Base-by-base conservation (phyloP, 2,329 filamentous ascomycete genomes). In the Didymella pinodella region DNA sequence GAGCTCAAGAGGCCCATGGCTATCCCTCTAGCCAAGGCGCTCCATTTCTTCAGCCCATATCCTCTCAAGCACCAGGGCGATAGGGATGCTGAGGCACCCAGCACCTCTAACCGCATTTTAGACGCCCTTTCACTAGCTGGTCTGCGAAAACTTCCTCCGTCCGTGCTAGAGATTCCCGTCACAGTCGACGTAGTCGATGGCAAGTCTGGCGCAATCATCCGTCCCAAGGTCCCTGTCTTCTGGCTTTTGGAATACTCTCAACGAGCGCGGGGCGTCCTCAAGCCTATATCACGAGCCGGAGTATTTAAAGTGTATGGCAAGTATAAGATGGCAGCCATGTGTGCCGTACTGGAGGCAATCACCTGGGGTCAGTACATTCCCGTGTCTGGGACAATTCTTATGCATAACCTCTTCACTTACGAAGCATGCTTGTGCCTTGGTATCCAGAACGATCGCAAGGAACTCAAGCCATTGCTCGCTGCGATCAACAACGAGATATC, bases 361-460 rank as follows among this genome's bases (percentile, higher is more conserved):
- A 31, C 20, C 2, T 44, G 29, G 4, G 40, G 18, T 2, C 44
- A 38, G 1, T n/a, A 41, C 8, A 43, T 58, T 7, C 55, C 48
- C 8, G 18, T 53, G 16, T n/a, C 11, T 18, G 18, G 20, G 22
- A 49, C 47, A 5, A 14, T 53, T 2, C 6, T 5, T 10, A 7
- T 14, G 14, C 12, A n/a, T 2, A 58, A 58, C 6, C 14, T 58
- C 2, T 25, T 44, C 6, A 53, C 36, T 6, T 58, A 58, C 31
- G 49, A 58, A 45, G 55, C 55, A 3, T 48, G 44, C 20, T 8
- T 53, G 29, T 49, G 55, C 25, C 29, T 58, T 1, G 38, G 55
- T 2, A 45, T 58, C 12, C 7, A 18, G 2, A 34, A 20, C 36
- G 26, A 38, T 1, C 29, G 48, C 22, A 7, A 8, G 18, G 12